Percentiles rank a stretch among this genome's conserved stretches.
Conservation (phyloP, 2,329 filamentous ascomycete species). For the Fusarium sp. region DNA sequence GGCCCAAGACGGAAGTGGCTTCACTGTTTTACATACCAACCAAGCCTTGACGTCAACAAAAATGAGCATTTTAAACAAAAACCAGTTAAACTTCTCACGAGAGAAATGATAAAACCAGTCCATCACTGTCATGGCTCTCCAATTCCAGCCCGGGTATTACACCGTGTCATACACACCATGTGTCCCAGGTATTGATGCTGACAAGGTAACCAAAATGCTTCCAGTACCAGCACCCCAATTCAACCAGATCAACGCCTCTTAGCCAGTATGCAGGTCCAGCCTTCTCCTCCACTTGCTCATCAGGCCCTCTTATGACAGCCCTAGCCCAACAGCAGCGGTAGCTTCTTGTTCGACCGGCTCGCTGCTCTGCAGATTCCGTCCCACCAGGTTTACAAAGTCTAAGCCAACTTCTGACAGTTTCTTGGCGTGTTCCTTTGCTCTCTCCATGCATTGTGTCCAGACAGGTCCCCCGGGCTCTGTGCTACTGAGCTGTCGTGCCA, state of each 20-base stretch:
- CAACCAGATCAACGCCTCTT: slow-evolving; percentile 8
- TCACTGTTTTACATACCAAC: slow-evolving; percentile 7
- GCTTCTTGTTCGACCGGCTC: slow-evolving; percentile 35
- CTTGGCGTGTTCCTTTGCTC: slow-evolving; percentile 84
- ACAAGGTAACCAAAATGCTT: slow-evolving; percentile 38
- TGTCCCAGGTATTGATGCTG: slow-evolving; percentile 16
- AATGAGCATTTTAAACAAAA: background rate
- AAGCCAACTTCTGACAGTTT: slow-evolving; percentile 89
- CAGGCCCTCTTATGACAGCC: slow-evolving; percentile 42
- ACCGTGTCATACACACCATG: slow-evolving; percentile 6
- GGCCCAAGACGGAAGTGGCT: slow-evolving; percentile 32
- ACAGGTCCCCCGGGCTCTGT: slow-evolving; percentile 82
- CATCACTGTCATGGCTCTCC: slow-evolving; percentile 15
- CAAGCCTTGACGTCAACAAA: slow-evolving; percentile 14
- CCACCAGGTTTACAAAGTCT: slow-evolving; percentile 89
- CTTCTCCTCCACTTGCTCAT: slow-evolving; percentile 1
- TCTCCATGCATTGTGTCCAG: slow-evolving; percentile 87
- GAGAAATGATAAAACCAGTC: slow-evolving; percentile 8
- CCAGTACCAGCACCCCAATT: slow-evolving; percentile 20
- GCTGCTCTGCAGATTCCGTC: slow-evolving; percentile 64
- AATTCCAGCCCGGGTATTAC: slow-evolving; percentile 34
- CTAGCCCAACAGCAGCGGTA: slow-evolving; percentile 50
- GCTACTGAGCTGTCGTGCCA: slow-evolving; percentile 89
- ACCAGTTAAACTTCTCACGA: slow-evolving; percentile 20
- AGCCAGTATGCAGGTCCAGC: slow-evolving; percentile 5